Evolutionary conservation across 2,329 filamentous ascomycete genomes (phyloP), one percentile per base, ranked within the genome.

Genomic region (Aspergillus glaucus): DNA sequence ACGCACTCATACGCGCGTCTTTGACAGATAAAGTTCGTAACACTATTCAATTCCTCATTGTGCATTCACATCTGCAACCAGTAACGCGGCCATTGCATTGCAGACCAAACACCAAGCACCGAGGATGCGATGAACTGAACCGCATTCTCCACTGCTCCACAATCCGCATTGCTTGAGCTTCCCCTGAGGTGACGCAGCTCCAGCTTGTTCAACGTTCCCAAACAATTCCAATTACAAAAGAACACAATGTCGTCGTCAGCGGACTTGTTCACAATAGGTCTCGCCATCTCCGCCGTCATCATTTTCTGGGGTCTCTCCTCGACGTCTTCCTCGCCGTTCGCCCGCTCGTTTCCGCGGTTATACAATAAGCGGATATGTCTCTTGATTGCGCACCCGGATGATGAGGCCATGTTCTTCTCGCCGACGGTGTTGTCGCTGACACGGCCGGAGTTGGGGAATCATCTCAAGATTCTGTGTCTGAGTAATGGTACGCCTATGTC

Each of bases 331-430:
- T 71, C 69, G 6, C 65, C 67, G 9, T 67, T 71, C 49, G 64
- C 64, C 7, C 59, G 61, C 22, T 61, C 60, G 30, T 71, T 72
- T 50, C 87, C 88, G 3, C 79, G 74, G 41, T 75, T 96, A 54
- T 77, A 76, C 59, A 86, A 88, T 74, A 94, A 95, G 78, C 84
- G 88, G 62, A 89, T 98, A 64, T 87, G 88, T 66, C 80, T 98
- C 47, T 77, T 98, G 48, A 97, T 98, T 62, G 93, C 93, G 19
- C 93, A 98, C 72, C 93, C 93, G 0, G 93, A 98, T 71, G 93
- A 98, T 63, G 93, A 98, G 75, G 93, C 92, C 68, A 98, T 98
- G 93, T 98, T 98, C 78, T 98, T 98, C 72, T 84, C 90, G 54
- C 93, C 93, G 0, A 87, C 89, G 0, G 77, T 97, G 12, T 78